These are phyloP conservation scores for Gossypium laxum DNA, from an alignment of 441 rosid species.

Conservation along the genomic window DNA sequence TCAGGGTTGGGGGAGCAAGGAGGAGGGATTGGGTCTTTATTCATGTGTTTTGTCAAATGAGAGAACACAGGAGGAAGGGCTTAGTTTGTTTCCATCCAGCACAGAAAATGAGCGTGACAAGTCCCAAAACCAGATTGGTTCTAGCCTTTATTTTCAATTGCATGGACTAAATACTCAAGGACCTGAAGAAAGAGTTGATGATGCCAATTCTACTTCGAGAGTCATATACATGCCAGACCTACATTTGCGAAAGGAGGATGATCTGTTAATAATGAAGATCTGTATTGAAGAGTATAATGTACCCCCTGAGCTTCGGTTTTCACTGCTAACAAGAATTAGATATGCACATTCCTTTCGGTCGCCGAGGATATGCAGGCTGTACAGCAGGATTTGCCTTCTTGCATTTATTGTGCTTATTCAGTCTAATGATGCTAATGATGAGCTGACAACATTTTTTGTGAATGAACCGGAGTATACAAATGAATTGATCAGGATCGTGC, in stretches of 20 bases:
- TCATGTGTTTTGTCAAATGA: constrained; percentile 90
- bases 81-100: constrained; percentile 77
- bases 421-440: constrained; percentile 88
- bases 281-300: constrained; percentile 73
- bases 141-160: constrained; percentile 84
- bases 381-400: constrained; percentile 89
- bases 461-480: constrained; percentile 96
- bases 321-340: constrained; percentile 83
- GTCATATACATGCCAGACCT: constrained; percentile 73
- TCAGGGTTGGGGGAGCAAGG: constrained; percentile 99
- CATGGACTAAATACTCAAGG: constrained; percentile 48
- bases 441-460: constrained; percentile 76
- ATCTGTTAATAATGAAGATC: constrained; percentile 62
- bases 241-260: constrained; percentile 84
- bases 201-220: constrained; percentile 33
- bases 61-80: constrained; percentile 73
- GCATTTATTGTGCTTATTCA: constrained; percentile 93
- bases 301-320: constrained; percentile 69
- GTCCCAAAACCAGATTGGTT: constrained; percentile 66
- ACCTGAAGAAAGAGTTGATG: constrained; percentile 24
- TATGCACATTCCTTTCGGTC: constrained; percentile 90
- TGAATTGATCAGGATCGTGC: constrained; percentile 87
- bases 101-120: constrained; percentile 45
- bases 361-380: constrained; percentile 73
- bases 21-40: constrained; percentile 90